A percentile compares a stretch with the other conserved stretches of the same genome.
These are phyloP conservation scores for Ceratobasidium sp. DNA, from an alignment of 1,284 basidiomycete species.

Conservation along the genomic window DNA sequence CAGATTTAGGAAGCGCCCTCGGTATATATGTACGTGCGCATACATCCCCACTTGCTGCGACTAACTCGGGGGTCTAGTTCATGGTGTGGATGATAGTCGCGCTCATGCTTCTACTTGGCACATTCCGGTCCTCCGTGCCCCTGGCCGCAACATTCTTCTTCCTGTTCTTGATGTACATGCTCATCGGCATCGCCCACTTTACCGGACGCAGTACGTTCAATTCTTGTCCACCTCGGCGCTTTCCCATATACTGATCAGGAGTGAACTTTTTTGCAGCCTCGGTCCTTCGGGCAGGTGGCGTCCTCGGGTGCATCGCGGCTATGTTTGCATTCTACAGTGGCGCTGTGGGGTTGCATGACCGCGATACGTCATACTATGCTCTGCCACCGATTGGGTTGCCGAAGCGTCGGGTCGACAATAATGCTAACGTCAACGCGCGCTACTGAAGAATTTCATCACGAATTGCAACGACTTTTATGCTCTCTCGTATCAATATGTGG, in stretches of 20 bases:
- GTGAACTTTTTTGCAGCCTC: background rate
- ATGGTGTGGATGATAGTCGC: slow-evolving; percentile 48
- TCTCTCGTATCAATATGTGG: background rate
- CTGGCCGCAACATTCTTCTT: slow-evolving; percentile 55
- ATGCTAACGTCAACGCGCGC: background rate
- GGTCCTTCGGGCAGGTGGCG: slow-evolving; percentile 70
- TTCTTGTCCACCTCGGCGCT: slow-evolving; percentile 47
- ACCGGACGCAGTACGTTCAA: slow-evolving; percentile 53
- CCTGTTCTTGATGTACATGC: slow-evolving; percentile 54
- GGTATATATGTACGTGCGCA: slow-evolving; percentile 44
- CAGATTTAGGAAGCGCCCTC: slow-evolving; percentile 42
- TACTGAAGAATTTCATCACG: background rate
- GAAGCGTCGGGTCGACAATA: slow-evolving; percentile 35
- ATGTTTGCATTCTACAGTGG: slow-evolving; percentile 74
- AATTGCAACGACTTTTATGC: background rate
- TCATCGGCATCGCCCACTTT: slow-evolving; percentile 46
- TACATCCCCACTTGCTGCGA: background rate
- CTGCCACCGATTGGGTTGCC: slow-evolving; percentile 33
- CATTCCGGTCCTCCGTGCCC: slow-evolving; percentile 50
- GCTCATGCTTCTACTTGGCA: slow-evolving; percentile 49
- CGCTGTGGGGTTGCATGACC: slow-evolving; percentile 63
- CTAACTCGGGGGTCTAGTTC: slow-evolving; percentile 19
- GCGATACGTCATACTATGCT: slow-evolving; percentile 50
- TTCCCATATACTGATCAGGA: background rate
- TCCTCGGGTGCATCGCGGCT: slow-evolving; percentile 71